Percentiles rank a stretch among this genome's conserved stretches.
Conservation (phyloP, 1,284 basidiomycete species). For the Naganishia sp. region DNA sequence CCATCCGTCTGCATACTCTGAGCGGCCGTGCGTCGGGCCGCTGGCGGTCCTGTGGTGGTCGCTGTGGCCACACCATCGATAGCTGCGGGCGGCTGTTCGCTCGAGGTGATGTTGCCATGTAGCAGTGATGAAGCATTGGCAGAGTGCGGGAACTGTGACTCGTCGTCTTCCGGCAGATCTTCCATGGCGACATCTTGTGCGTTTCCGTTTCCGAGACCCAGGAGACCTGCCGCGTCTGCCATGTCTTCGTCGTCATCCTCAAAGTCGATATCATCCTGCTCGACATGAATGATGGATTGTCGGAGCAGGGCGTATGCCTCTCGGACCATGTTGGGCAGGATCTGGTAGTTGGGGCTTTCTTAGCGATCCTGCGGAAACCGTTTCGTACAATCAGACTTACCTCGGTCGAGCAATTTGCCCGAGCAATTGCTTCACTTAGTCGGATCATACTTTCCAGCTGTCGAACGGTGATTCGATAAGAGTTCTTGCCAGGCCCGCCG, state of each 20-base stretch:
- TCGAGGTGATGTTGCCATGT: slow-evolving; percentile 36
- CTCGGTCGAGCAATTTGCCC: slow-evolving; percentile 91
- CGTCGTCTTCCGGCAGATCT: slow-evolving; percentile 62
- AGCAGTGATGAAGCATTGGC: slow-evolving; percentile 32
- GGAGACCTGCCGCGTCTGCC: slow-evolving; percentile 57
- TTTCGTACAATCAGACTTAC: slow-evolving; percentile 53
- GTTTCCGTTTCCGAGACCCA: slow-evolving; percentile 35
- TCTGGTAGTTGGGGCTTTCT: slow-evolving; percentile 57
- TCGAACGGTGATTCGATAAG: slow-evolving; percentile 93
- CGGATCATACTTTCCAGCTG: slow-evolving; percentile 98
- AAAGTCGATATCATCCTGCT: slow-evolving; percentile 97
- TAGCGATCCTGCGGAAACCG: background rate
- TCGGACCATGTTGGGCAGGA: slow-evolving; percentile 87
- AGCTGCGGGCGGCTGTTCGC: slow-evolving; percentile 36
- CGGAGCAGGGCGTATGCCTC: slow-evolving; percentile 92
- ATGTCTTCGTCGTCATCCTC: slow-evolving; percentile 76
- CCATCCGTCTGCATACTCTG: slow-evolving; percentile 35
- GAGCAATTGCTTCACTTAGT: slow-evolving; percentile 91
- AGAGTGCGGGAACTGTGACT: slow-evolving; percentile 54
- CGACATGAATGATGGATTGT: slow-evolving; percentile 98
- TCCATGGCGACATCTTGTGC: slow-evolving; percentile 64
- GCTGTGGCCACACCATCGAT: slow-evolving; percentile 31
- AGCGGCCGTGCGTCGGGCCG: slow-evolving; percentile 32
- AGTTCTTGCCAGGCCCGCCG: slow-evolving; percentile 81
- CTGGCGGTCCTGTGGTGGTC: slow-evolving; percentile 33